Evolutionary conservation across 2,329 filamentous ascomycete species (phyloP), one percentile per base, ranked within the genome.

Genomic region (Diaporthe velutina): DNA sequence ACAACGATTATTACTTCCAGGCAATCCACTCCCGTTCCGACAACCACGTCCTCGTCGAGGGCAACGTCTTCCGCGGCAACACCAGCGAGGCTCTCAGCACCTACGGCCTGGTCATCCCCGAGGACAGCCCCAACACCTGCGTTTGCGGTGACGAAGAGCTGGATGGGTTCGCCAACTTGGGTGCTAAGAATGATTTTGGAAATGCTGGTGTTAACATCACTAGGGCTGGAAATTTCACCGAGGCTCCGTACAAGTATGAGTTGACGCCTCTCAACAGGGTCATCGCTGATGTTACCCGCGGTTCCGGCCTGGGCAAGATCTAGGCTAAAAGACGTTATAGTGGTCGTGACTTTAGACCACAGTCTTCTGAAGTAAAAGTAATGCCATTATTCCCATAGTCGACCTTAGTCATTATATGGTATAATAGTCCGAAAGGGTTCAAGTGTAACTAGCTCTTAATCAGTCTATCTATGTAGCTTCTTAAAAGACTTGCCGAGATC

Each of bases 101-200:
- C 15, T 61, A 61, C 38, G 58, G 58, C 5, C 25, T 61, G 38
- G 58, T 61, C 38, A 42, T 61, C 35, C 58, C 58, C 38, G 58
- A 61, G 58, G 58, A 61, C 38, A 61, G 58, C 58, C 58, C 58
- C 58, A 61, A 61, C 58, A 61, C 58, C 58, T 61, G 58, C n/a
- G 58, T 61, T 38, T 61, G 58, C n/a, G 58, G 58, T 7, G 58
- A 61, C n/a, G 58, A 61, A 17, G 58, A 61, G 58, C 58, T 61
- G n/a, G 58, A 61, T 42, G 58, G 58, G 13, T 61, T 61, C 35
- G 58, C 58, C 35, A 61, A 61, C 38, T 42, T 61, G 58, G 58
- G 58, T 28, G n/a, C 58, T 38, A 19, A 42, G 15, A 61, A 61
- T 42, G 58, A 61, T 25, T 61, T 61, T 22, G 58, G 58, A 22